These are phyloP conservation scores for Clohesyomyces aquaticus DNA, from an alignment of 495 filamentous ascomycete species.

Conservation along the genomic window DNA sequence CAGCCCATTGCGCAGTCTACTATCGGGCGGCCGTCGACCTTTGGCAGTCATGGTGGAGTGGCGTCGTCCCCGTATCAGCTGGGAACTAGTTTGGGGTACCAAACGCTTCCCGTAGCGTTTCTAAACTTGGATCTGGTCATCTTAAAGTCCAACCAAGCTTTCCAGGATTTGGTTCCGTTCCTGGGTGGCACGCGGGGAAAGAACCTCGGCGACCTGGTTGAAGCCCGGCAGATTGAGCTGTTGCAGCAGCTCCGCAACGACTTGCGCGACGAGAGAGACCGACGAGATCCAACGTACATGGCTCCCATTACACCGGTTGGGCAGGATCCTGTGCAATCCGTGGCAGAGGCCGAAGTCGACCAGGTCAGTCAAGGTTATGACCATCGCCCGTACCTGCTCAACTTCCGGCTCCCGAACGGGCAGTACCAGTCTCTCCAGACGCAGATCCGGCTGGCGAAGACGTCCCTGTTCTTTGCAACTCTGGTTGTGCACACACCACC, in stretches of 20 bases:
- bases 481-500: constrained; percentile 34
- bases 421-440: constrained; percentile 30
- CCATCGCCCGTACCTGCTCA: constrained; percentile 29
- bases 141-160: constrained; percentile 44
- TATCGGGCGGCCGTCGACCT: constrained; percentile 19
- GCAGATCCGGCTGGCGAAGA: constrained; percentile 41
- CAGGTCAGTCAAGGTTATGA: constrained; percentile 36
- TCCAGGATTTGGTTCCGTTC: constrained; percentile 42
- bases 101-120: constrained; percentile 33
- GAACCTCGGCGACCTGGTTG: constrained; percentile 43
- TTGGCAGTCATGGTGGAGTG: constrained; percentile 17
- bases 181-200: constrained; percentile 41
- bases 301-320: constrained; percentile 46
- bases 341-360: constrained; percentile 40
- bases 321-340: constrained; percentile 37
- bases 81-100: constrained; percentile 22
- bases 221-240: constrained; percentile 25
- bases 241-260: constrained; percentile 42
- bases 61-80: constrained; percentile 13
- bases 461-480: constrained; percentile 43
- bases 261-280: constrained; percentile 46
- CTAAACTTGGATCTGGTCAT: constrained; percentile 49
- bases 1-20: constrained; percentile 9
- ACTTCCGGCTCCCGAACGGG: constrained; percentile 36
- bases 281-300: constrained; percentile 49